Evolutionary conservation across 2,329 filamentous ascomycete genomes (phyloP).

Genomic region (Cladophialophora yegresii): DNA sequence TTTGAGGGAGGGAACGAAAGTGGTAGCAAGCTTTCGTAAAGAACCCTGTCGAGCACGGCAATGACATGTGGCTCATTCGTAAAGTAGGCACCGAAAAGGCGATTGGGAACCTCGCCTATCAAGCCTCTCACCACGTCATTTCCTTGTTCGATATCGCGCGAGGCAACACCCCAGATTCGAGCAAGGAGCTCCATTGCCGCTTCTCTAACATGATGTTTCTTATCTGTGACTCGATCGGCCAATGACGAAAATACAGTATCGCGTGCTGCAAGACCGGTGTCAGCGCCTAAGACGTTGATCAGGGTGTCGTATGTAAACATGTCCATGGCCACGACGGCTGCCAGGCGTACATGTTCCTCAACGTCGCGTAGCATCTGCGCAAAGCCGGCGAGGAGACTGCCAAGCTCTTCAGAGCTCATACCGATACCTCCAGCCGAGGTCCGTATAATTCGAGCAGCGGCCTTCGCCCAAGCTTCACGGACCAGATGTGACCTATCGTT

Average conservation of each 20-base stretch:
- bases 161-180: constrained; percentile 90
- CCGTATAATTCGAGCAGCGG: constrained; percentile 80
- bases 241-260: constrained; percentile 79
- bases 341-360: constrained; percentile 87
- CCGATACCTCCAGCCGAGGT: constrained; percentile 90
- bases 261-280: constrained; percentile 72
- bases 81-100: constrained; percentile 84
- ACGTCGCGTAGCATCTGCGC: constrained; percentile 80
- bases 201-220: constrained; percentile 75
- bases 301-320: constrained; percentile 79
- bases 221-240: constrained; percentile 85
- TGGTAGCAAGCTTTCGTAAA: constrained; percentile 87
- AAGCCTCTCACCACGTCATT: constrained; percentile 73
- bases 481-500: constrained; percentile 85
- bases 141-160: constrained; percentile 79
- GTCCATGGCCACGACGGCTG: constrained; percentile 82
- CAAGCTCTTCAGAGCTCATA: constrained; percentile 79
- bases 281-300: constrained; percentile 75
- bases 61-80: constrained; percentile 87
- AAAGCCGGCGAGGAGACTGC: constrained; percentile 70
- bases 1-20: constrained; percentile 79
- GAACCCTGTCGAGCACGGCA: constrained; percentile 75
- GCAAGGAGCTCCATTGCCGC: constrained; percentile 83
- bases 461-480: constrained; percentile 81
- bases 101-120: constrained; percentile 79